Evolutionary conservation across 176 grass and related monocot species (phyloP), one percentile per base, ranked within the genome.

Genomic region (Aechmea fasciata): DNA sequence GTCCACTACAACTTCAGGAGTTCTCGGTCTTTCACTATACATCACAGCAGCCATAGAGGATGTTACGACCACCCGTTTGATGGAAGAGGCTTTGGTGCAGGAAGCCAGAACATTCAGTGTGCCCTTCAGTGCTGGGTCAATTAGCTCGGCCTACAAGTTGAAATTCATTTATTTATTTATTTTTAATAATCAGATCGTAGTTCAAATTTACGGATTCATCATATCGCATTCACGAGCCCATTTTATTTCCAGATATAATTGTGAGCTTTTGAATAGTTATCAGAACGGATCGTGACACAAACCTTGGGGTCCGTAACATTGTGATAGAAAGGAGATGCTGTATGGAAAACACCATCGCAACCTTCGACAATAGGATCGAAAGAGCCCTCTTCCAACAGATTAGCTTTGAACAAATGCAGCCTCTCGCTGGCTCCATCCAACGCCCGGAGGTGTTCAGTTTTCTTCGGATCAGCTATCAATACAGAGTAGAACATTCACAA

Each of bases 351-450:
- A 70, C 70, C 61, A 8, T 88, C 85, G 22, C 62, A 84, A 17
- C 85, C 81, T 3, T 77, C 33, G 28, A 88, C 12, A 33, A 74
- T 57, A 62, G 22, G 50, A 73, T 87, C 68, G 15, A 87, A 87
- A 62, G 85, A 51, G 3, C 80, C 85, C 20, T 87, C 76, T 22
- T 83, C 85, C 13, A 87, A 72, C 18, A 87, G 47, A 49, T 59
- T 83, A 52, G 85, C 85, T 87, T 87, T 76, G n/a, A 87, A 69
- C 10, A 87, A 52, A 48, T 87, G 85, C 54, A 87, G 49, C 51
- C 78, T 84, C 13, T 88, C 85, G 49, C 73, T 78, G 10, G 81
- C 81, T 51, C 85, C 85, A 57, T 88, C 81, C 20, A 88, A 17
- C 1, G 52, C 48, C 17, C 14, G 71, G 52, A 84, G 52, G 62